Conservation (phyloP, 768 basidiomycete species). For the Arthromyces matolae region DNA sequence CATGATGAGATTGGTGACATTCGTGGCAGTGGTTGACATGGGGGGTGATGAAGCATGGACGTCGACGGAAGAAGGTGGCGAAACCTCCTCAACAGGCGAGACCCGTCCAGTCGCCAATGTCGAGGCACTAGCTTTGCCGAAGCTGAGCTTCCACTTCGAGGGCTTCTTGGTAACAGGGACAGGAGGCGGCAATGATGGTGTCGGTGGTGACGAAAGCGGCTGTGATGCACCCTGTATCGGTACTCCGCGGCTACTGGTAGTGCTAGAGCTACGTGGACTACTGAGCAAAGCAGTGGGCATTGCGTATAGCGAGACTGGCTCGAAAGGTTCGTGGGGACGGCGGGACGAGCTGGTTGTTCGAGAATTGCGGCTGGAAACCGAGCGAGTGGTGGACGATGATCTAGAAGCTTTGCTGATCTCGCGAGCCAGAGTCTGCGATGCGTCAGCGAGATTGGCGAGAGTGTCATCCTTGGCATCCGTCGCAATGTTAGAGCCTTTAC, state of each 20-base stretch:
- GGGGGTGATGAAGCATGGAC: constrained; percentile 21
- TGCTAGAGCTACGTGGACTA: constrained; percentile 20
- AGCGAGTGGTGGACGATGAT: constrained; percentile 37
- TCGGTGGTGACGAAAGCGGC: constrained; percentile 22
- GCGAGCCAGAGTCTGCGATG: constrained; percentile 78
- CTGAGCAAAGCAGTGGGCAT: constrained; percentile 34
- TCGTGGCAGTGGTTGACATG: constrained; percentile 70
- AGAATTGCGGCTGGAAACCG: constrained; percentile 28
- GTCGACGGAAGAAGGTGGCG: constrained; percentile 28
- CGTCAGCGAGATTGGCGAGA: constrained; percentile 68
- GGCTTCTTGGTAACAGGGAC: constrained; percentile 72
- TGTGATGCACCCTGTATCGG: no score
- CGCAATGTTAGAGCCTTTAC: constrained; percentile 55
- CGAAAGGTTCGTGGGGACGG: constrained; percentile 30
- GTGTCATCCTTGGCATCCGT: constrained; percentile 50
- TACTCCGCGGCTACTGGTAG: constrained; percentile 14
- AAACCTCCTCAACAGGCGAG: constrained; percentile 39
- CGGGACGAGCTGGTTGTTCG: constrained; percentile 20
- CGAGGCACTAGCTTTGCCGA: constrained; percentile 53
- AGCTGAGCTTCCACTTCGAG: constrained; percentile 82
- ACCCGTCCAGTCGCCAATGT: constrained; percentile 34
- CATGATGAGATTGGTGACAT: constrained; percentile 75
- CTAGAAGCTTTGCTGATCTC: constrained; percentile 73
- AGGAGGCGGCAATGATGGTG: constrained; percentile 20
- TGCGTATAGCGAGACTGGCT: constrained; percentile 45